These are phyloP conservation scores for Acaromyces ingoldii DNA, from an alignment of 1,284 basidiomycete genomes.

Conservation along the genomic window DNA sequence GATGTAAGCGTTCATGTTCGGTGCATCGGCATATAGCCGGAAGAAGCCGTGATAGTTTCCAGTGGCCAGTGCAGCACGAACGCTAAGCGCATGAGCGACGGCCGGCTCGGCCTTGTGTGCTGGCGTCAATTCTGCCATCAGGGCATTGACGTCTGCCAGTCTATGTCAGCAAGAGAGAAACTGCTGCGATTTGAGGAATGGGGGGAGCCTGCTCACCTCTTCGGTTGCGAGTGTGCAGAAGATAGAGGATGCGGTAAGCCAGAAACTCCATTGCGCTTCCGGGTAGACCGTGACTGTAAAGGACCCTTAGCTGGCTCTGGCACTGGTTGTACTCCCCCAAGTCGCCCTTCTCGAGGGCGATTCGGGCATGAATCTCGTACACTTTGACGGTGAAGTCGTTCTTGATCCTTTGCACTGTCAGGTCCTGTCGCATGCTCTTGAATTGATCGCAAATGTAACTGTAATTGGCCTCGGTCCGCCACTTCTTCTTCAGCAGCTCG, in stretches of 20 bases:
- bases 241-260: constrained; percentile 93
- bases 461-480: constrained; percentile 79
- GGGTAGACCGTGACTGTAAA: constrained; percentile 86
- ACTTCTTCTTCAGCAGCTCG: constrained; percentile 77
- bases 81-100: constrained; percentile 80
- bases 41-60: constrained; percentile 94
- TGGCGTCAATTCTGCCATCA: constrained; percentile 89
- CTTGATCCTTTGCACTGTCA: constrained; percentile 99
- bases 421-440: constrained; percentile 93
- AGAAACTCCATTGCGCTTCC: constrained; percentile 92
- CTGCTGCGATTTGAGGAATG: background rate
- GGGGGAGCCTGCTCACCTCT: constrained; percentile 61
- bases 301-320: constrained; percentile 78
- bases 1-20: constrained; percentile 97
- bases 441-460: constrained; percentile 96
- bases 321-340: constrained; percentile 99
- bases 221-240: constrained; percentile 86
- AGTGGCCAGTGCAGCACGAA: constrained; percentile 80
- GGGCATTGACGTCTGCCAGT: constrained; percentile 77
- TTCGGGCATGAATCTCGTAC: constrained; percentile 96
- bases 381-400: constrained; percentile 96
- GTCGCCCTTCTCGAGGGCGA: constrained; percentile 88
- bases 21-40: constrained; percentile 72
- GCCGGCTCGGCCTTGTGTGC: constrained; percentile 74
- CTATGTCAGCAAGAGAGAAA: background rate